Base-by-base conservation (phyloP, 1,139 yeast species). In the Yamadazyma dendronema region DNA sequence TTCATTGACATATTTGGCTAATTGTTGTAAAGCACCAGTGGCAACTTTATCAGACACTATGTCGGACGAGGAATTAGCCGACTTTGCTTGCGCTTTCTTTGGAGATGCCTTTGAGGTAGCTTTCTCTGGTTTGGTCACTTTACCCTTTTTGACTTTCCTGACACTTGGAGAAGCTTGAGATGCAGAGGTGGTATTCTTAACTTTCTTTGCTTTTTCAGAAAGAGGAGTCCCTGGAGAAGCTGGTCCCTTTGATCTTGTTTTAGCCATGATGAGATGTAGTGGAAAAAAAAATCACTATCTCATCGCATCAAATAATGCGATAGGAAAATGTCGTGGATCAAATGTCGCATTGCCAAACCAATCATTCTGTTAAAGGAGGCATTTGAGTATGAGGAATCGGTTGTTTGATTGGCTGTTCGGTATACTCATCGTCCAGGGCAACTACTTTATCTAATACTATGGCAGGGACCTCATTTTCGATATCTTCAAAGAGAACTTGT, bases 21-120 rank as follows among this genome's bases (percentile, higher is more conserved):
- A 64, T 50, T 79, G 83, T 7, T 60, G 50, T 30, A 82, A 58
- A 4, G 88, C 87, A 44, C 72, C 74, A 30, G 41, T 37, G 10
- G 59, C 54, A 3, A 57, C 57, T 37, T 53, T 52, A 12, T 44
- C 40, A 23, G 61, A 41, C 11, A 59, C 54, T 19, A 9, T 6
- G 9, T 9, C 22, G 22, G 22, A 19, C 9, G 6, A 19, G 49
- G 37, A 4, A 38, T 37, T n/a, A 10, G 27, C 8, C 26, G 30
- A 17, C 36, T 22, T 19, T 34, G 31, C 16, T 36, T 32, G 17
- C 37, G 28, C 26, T 11, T n/a, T 19, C 22, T 19, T 19, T 19
- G 22, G 22, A n/a, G 8, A 19, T 26, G 33, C 29, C 19, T 28
- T 34, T 28, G 30, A 16, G 38, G 19, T 19, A 33, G 31, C 15